These are phyloP conservation scores for Datura wrightii DNA, from an alignment of 257 asterid genomes.

Conservation along the genomic window DNA sequence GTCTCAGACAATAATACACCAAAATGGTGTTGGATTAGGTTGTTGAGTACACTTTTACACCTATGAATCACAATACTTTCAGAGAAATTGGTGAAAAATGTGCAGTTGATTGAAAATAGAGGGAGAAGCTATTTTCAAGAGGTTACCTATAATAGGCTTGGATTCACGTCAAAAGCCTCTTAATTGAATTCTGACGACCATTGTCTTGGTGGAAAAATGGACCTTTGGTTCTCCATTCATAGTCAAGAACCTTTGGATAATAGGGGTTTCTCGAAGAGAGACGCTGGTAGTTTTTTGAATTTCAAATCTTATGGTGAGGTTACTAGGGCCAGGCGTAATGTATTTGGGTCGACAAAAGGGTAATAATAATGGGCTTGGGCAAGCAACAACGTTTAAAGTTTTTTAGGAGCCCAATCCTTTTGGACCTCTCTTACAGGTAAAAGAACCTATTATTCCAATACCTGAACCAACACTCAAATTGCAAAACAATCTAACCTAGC, in stretches of 20 bases:
- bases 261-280: background rate
- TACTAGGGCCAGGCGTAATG: background rate
- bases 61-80: background rate
- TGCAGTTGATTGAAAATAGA: background rate
- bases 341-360: background rate
- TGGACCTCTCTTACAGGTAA: background rate
- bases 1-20: background rate
- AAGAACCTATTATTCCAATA: background rate
- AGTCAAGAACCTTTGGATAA: too few species aligned
- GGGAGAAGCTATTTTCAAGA: background rate
- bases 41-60: background rate
- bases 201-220: background rate
- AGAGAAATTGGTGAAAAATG: background rate
- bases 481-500: background rate
- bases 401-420: background rate
- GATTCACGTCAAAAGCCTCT: too few species aligned
- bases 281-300: background rate
- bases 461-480: background rate
- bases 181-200: too few species aligned
- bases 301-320: conserved; percentile 15
- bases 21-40: background rate
- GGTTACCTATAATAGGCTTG: background rate
- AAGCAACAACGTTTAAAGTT: background rate
- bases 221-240: background rate
- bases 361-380: background rate